Evolutionary conservation across 495 filamentous ascomycete species (phyloP), one percentile per base, ranked within the genome.

Genomic region (Emericellopsis terricola): DNA sequence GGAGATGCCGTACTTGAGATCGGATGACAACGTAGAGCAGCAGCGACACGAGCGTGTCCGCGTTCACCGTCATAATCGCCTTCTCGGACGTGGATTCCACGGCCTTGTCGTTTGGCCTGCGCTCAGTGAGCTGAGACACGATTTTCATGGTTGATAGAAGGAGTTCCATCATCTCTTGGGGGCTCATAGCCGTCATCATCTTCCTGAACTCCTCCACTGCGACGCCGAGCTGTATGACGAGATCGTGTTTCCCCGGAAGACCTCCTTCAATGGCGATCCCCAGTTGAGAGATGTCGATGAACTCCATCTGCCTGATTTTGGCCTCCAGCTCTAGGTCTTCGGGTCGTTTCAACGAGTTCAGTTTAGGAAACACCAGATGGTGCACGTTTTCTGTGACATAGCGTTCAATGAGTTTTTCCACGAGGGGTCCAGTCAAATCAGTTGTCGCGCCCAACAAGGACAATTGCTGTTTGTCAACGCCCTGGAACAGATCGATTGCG

Each of bases 371-470:
- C 15, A 86, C 62, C 9, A 79, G 62, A 47, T 89, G 79, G 41
- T 99, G 86, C 9, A 94, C 72, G 51, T 96, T 87, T 46, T 96
- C 91, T 2, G 80, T 73, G 19, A 96, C 74, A 56, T 96, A 96
- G 10, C 84, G 78, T 54, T 99, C 91, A 43, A 99, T 92, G 38
- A 94, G 66, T 19, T 80, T 72, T 52, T 99, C 91, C 8, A 96
- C 86, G 15, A 85, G 51, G 10, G 84, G 82, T 0, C 89, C 91
- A 2, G 91, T 96, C 11, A 99, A 61, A 41, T 94, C 84, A 3
- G 91, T 99, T 3, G 83, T 91, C 6, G 86, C 77, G 6, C 84
- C 91, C 11, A 99, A 69, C 15, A 87, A 66, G 10, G 87, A 92
- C 28, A 99, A 57, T 48, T 96, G 91, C 39, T 92, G 81, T 45